phyloP scores from a whole-genome alignment of 176 grass and related monocot genomes.

The Guadua angustifolia region DNA sequence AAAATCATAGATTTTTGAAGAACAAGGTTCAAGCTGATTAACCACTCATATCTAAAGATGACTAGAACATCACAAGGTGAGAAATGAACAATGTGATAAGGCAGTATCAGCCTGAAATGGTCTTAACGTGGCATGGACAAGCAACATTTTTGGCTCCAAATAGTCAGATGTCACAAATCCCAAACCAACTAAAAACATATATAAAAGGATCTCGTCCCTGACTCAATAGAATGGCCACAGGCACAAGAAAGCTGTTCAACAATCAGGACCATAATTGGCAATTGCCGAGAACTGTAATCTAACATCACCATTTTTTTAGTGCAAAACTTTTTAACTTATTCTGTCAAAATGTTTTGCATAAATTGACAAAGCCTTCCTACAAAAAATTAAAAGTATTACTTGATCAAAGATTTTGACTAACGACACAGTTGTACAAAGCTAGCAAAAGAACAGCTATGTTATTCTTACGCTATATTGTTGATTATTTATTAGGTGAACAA shows the following conservation, averaged over 20 bases:
- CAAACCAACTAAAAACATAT: background rate
- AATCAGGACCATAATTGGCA: background rate
- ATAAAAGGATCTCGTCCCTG: background rate
- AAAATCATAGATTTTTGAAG: background rate
- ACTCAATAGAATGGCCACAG: background rate
- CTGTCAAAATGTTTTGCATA: background rate
- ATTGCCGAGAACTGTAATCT: background rate
- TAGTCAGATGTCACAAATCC: background rate
- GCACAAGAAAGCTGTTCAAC: background rate
- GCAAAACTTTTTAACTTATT: background rate
- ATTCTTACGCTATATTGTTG: background rate
- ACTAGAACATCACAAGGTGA: background rate
- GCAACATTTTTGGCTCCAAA: background rate
- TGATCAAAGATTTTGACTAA: conserved; percentile 6
- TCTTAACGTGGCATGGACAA: background rate
- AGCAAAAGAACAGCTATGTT: conserved; percentile 9
- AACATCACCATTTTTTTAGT: background rate
- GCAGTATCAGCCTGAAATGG: background rate
- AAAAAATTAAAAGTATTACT: background rate
- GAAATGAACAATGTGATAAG: background rate
- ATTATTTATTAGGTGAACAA: conserved; percentile 5
- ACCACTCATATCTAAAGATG: background rate
- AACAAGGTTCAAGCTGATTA: background rate
- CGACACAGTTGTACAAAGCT: conserved; percentile 11
- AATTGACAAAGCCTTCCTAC: background rate